phyloP scores from a whole-genome alignment of 2,329 filamentous ascomycete species.

The Aspergillus flavus region DNA sequence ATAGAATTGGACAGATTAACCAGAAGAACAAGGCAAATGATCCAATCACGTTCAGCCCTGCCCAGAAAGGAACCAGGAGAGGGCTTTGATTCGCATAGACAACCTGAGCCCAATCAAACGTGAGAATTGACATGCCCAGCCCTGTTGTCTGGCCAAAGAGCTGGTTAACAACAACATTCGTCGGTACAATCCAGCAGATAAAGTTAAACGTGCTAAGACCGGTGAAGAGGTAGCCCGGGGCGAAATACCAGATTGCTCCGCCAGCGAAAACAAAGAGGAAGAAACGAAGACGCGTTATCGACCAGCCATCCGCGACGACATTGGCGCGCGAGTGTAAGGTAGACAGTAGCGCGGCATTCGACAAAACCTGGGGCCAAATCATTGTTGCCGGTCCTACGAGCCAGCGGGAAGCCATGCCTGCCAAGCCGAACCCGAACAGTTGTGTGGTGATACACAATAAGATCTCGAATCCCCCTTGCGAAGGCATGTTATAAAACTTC shows the following conservation, averaged over 20 bases:
- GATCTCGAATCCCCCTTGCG: constrained; percentile 62
- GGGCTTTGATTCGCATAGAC: constrained; percentile 69
- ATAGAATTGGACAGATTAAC: constrained; percentile 47
- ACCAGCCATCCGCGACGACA: constrained; percentile 45
- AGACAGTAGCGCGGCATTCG: constrained; percentile 52
- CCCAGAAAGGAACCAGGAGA: constrained; percentile 64
- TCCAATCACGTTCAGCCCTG: constrained; percentile 45
- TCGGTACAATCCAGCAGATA: constrained; percentile 69
- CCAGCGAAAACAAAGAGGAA: constrained; percentile 38
- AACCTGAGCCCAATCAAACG: constrained; percentile 76
- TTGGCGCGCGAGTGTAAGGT: constrained; percentile 39
- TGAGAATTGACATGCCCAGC: constrained; percentile 68
- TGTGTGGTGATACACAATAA: constrained; percentile 64
- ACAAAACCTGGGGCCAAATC: constrained; percentile 64
- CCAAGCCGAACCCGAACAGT: constrained; percentile 65
- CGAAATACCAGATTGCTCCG: constrained; percentile 41
- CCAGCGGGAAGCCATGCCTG: constrained; percentile 62
- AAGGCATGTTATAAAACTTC: constrained; percentile 59
- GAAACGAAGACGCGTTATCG: constrained; percentile 40
- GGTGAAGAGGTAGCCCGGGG: constrained; percentile 68
- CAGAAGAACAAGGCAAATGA: constrained; percentile 49
- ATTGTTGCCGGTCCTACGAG: constrained; percentile 62
- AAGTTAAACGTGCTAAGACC: constrained; percentile 72
- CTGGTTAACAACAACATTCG: constrained; percentile 70
- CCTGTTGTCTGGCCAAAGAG: constrained; percentile 71